A percentile compares a stretch with the other conserved stretches of the same genome.
Conservation (phyloP, 2,329 filamentous ascomycete genomes). For the Colletotrichum chrysophilum region DNA sequence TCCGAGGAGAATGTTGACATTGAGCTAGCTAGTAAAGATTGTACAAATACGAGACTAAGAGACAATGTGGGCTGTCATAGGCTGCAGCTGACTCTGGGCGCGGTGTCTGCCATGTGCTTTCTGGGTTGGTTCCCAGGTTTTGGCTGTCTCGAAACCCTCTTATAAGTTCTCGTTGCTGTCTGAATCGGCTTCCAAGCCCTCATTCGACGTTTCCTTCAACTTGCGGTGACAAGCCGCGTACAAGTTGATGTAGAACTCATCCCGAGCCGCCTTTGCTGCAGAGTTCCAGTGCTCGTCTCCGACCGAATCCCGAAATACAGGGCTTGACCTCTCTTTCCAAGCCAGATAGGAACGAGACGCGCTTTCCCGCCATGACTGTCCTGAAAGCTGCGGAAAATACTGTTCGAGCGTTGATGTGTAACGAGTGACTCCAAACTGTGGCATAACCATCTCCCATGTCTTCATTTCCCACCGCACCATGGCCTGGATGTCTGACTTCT, state of each 20-base stretch:
- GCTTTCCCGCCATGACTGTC: neutral
- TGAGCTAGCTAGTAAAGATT: neutral
- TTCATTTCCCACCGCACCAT: neutral
- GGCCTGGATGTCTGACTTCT: neutral
- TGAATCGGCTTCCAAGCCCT: neutral
- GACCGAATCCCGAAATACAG: fast-evolving
- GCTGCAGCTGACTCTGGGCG: neutral
- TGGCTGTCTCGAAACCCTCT: neutral
- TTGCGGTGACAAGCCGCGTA: neutral
- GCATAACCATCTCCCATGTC: fast-evolving
- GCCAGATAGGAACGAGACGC: neutral
- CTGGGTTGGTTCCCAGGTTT: neutral
- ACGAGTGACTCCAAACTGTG: neutral
- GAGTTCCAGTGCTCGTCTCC: neutral
- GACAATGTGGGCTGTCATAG: neutral
- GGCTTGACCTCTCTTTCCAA: neutral
- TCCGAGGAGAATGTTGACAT: neutral
- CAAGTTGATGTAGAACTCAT: neutral
- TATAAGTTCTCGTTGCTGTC: neutral
- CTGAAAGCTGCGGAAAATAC: neutral
- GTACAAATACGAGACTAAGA: neutral
- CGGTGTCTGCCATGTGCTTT: neutral
- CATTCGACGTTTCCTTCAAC: neutral
- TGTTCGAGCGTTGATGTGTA: neutral
- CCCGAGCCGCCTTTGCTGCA: neutral